Conservation (phyloP, 306 rosid species). For the Citrullus amarus region DNA sequence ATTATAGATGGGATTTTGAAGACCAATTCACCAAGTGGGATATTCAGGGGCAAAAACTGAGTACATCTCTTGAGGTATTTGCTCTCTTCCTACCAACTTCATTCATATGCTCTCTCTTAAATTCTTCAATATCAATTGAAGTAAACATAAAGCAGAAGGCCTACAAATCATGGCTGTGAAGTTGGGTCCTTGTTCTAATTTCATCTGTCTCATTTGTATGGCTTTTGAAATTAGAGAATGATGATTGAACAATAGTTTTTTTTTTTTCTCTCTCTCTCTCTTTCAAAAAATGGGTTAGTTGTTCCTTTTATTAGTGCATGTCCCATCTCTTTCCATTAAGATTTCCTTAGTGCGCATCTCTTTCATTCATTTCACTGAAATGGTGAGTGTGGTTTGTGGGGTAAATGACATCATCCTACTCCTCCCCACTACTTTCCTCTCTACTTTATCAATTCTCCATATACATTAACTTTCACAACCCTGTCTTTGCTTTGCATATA, state of each 20-base stretch:
- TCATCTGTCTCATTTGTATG: constrained; percentile 13
- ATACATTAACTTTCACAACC: neutral
- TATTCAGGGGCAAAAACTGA: neutral
- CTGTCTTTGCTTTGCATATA: neutral
- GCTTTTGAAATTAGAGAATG: constrained; percentile 11
- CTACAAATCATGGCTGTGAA: constrained; percentile 9
- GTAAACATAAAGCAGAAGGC: constrained; percentile 1
- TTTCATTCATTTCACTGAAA: neutral
- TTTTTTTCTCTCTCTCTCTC: no score
- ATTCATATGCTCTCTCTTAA: neutral
- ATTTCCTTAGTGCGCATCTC: constrained; percentile 6
- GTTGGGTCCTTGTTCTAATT: constrained; percentile 10
- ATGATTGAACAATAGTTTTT: constrained; percentile 9
- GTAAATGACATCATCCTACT: constrained; percentile 6
- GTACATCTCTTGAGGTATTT: neutral
- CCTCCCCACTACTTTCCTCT: neutral
- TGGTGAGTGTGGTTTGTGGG: neutral
- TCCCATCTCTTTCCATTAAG: constrained; percentile 4
- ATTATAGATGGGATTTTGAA: neutral
- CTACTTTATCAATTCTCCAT: neutral
- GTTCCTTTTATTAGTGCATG: neutral
- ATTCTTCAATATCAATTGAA: neutral
- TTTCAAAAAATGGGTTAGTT: neutral
- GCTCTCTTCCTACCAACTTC: neutral
- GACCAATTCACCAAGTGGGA: neutral